Base-by-base conservation (phyloP, 2,329 filamentous ascomycete species). In the Xylaria multiplex region DNA sequence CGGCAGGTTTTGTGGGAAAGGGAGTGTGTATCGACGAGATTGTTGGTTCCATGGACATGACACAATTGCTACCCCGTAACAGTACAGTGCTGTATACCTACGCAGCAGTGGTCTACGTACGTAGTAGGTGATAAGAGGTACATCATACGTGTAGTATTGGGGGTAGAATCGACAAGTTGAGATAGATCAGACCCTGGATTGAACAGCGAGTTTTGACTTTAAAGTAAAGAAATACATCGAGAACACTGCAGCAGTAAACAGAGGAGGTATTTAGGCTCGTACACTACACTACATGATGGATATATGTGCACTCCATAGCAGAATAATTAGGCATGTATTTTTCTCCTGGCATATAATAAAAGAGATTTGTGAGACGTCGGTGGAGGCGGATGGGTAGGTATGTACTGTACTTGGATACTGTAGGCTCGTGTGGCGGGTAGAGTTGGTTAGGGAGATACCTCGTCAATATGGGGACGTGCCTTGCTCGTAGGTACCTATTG, bases 371-470 rank as follows among this genome's bases (percentile, higher is more conserved):
- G 48, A 62, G 55, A 63, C 49, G 35, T 32, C 14, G 22, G 37
- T 30, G 37, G 35, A 43, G 19, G 37, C 52, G n/a, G 42, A 16
- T 22, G 42, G 35, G 6, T 37, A 40, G 37, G 37, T 40, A 40
- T 11, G 19, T 43, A 40, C 16, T 22, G 45, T 19, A 40, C 50
- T 19, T 16, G 9, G 37, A 14, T 40, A 40, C 37, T 14, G 22
- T 35, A 27, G 24, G 54, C 53, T 22, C 61, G 52, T 54, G 35
- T 56, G 54, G 57, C 52, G 37, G 19, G 35, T 54, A 24, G 27
- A 37, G 48, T 19, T 42, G 46, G 40, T 49, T 67, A 67, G 37
- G 30, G 43, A 40, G 49, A 22, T 67, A 67, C 57, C 59, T 52
- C 48, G 8, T 56, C 24, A 32, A 53, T 58, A 46, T 46, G n/a